Conservation (phyloP, 306 rosid species). For the Biancaea sappan region DNA sequence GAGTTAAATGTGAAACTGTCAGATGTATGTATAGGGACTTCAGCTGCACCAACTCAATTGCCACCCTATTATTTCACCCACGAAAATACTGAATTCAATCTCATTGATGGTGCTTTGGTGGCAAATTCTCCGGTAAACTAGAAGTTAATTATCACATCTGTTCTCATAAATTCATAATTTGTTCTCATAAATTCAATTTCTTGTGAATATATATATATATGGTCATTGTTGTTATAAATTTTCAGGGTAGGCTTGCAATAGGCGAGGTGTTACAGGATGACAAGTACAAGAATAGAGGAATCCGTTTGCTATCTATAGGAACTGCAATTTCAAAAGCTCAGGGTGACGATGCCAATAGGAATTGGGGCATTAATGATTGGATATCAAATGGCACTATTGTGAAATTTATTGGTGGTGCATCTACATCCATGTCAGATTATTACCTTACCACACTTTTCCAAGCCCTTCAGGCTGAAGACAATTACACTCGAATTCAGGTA, state of each 20-base stretch:
- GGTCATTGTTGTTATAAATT: too few species aligned
- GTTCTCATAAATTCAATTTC: too few species aligned
- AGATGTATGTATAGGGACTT: neutral
- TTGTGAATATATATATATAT: too few species aligned
- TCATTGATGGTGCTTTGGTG: neutral
- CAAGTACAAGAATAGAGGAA: slow-evolving; percentile 29
- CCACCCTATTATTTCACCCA: neutral
- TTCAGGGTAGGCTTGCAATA: slow-evolving; percentile 49
- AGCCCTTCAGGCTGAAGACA: too few species aligned
- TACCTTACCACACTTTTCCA: too few species aligned
- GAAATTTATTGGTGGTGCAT: slow-evolving; percentile 34
- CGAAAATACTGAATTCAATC: neutral
- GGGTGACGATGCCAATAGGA: slow-evolving; percentile 37
- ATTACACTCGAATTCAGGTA: too few species aligned
- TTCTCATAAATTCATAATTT: too few species aligned
- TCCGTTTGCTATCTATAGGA: slow-evolving; percentile 52
- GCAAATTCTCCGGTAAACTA: slow-evolving; percentile 10
- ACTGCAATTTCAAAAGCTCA: slow-evolving; percentile 44
- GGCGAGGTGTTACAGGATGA: slow-evolving; percentile 48
- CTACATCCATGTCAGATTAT: neutral
- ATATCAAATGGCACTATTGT: neutral
- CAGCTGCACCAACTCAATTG: neutral
- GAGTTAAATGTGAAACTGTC: neutral
- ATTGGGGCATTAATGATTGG: slow-evolving; percentile 49
- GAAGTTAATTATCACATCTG: too few species aligned